phyloP scores from a whole-genome alignment of 306 rosid species.

The Cicer arietinum region DNA sequence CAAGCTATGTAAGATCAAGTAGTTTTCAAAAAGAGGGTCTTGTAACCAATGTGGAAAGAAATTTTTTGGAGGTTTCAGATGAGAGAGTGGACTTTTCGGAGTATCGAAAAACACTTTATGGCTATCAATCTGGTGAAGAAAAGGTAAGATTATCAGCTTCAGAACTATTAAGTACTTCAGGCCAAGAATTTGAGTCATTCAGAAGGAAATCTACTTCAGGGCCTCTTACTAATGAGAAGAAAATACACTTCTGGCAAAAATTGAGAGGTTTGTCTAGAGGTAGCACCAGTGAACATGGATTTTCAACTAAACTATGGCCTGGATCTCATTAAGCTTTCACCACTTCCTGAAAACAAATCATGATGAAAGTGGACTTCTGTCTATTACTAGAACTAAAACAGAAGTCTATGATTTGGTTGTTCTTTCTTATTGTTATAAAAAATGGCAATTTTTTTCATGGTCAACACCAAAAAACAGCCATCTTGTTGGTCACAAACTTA shows the following conservation, averaged over 20 bases:
- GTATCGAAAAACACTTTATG: constrained; percentile 37
- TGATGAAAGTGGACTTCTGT: constrained; percentile 18
- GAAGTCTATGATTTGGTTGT: constrained; percentile 22
- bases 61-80: constrained; percentile 37
- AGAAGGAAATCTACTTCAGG: constrained; percentile 77
- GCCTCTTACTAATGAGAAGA: constrained; percentile 62
- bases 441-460: not conserved
- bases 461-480: constrained; percentile 10
- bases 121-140: constrained; percentile 51
- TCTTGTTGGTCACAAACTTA: not conserved
- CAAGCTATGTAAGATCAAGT: constrained; percentile 53
- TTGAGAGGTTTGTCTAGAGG: constrained; percentile 72
- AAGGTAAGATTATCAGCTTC: constrained; percentile 58
- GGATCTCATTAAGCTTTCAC: constrained; percentile 53
- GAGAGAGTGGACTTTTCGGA: constrained; percentile 39
- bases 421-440: constrained; percentile 8
- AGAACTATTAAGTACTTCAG: constrained; percentile 56
- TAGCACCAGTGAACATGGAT: constrained; percentile 80
- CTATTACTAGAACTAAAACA: not conserved
- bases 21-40: constrained; percentile 57
- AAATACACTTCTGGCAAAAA: constrained; percentile 73
- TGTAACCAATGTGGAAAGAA: constrained; percentile 44
- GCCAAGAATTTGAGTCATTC: constrained; percentile 63
- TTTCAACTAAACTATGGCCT: constrained; percentile 59
- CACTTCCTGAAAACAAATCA: constrained; percentile 5